Percentiles rank a stretch among this genome's conserved stretches.
These are phyloP conservation scores for Nicotiana sylvestris DNA, from an alignment of 257 asterid species.

Conservation along the genomic window DNA sequence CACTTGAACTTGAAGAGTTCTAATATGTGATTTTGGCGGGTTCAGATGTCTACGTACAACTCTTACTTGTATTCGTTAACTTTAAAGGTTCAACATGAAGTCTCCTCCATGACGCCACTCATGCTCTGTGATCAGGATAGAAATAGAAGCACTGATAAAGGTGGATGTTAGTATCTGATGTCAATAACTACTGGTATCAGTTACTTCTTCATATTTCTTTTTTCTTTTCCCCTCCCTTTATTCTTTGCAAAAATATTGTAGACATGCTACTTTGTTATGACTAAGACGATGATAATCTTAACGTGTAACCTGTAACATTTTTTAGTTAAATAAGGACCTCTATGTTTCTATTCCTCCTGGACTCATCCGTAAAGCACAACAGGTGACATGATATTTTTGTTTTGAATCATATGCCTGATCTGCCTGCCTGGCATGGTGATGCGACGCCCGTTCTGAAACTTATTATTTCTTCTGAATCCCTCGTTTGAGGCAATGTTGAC, in stretches of 20 bases:
- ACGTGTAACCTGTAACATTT: slow-evolving; percentile 7
- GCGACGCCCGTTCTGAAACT: not conserved
- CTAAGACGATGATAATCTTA: slow-evolving; percentile 1
- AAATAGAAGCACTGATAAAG: slow-evolving; percentile 8
- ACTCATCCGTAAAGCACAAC: not conserved
- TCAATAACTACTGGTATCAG: not conserved
- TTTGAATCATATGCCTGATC: not conserved
- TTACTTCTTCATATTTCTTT: not conserved
- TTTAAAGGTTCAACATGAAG: not conserved
- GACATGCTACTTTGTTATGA: not conserved
- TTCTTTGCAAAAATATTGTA: not conserved
- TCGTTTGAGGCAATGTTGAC: not conserved
- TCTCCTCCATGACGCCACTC: not conserved
- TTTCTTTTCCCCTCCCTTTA: not conserved
- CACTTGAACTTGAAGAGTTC: not conserved
- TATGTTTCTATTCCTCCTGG: not conserved
- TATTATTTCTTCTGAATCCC: not conserved
- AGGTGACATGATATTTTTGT: not conserved
- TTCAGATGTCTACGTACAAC: not conserved
- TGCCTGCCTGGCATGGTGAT: not conserved
- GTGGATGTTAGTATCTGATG: slow-evolving; percentile 5
- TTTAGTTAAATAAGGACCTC: slow-evolving; percentile 2
- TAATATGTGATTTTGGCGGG: not conserved
- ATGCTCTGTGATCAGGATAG: not conserved
- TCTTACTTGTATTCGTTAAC: not conserved